Base-by-base conservation (phyloP, 148 eudicot genomes). In the Nepenthes mirabilis region DNA sequence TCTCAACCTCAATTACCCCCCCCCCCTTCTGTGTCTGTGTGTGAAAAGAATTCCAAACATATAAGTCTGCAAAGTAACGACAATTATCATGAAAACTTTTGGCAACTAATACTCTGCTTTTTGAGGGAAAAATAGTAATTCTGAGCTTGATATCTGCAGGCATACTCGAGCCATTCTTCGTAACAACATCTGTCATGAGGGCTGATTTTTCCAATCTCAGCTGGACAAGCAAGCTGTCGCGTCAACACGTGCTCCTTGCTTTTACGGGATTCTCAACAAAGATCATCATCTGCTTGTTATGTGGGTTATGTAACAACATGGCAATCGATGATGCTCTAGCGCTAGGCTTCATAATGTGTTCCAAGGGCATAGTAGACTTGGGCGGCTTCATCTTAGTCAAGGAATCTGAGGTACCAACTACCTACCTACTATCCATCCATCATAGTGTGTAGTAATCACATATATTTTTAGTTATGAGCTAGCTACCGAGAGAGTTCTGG, bases 351-450 rank as follows among this genome's bases (percentile, higher is more conserved):
- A 71, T 85, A 36, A 74, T 89, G 81, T 81, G 73, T 36, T 58
- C 79, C 61, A 89, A 73, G 72, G 93, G 96, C 32, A 33, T 81
- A 14, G 71, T 85, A 1, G 93, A 83, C n/a, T 43, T 78, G 49
- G 66, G 67, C 48, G 1, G 62, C 2, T 68, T 11, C 11, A 37
- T 33, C 65, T 32, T 62, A 57, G 62, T 75, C 51, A 14, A 3
- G 23, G 73, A 65, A 2, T 9, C 60, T 6, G 62, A 36, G 62
- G 96, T 89, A 35, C 11, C 6, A 5, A 9, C 34, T 49, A 59
- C 2, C 8, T 45, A 6, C 11, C 48, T 45, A 11, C 48, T 11
- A 5, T 45, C 8, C 48, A 45, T 45, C 6, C 48, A 5, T 6
- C 11, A 1, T 5, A 45, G 6, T 45, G 48, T 0, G 6, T 45